A percentile compares a stretch with the other conserved stretches of the same genome.
phyloP scores from a whole-genome alignment of 257 asterid genomes.

The Solanum pennellii region DNA sequence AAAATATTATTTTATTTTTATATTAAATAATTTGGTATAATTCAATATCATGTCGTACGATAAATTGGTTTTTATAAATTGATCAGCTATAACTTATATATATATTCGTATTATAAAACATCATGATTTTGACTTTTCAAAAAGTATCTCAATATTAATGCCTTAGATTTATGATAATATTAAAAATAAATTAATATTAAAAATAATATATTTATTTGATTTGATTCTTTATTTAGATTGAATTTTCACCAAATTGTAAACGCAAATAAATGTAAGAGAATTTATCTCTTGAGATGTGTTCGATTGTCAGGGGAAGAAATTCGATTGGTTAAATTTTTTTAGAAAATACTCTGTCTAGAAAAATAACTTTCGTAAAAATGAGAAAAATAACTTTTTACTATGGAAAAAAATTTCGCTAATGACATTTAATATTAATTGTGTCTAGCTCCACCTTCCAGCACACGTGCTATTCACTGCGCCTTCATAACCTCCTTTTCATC shows the following conservation, averaged over 20 bases:
- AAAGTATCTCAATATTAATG: neutral
- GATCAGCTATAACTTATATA: neutral
- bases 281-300: neutral
- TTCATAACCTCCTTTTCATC: no score
- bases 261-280: neutral
- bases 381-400: no score
- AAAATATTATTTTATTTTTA: no score
- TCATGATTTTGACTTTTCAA: neutral
- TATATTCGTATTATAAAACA: no score
- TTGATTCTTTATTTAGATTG: neutral
- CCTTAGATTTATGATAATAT: no score
- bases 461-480: no score
- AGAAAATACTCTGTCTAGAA: neutral
- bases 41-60: accelerated
- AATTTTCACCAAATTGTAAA: no score
- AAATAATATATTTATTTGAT: no score
- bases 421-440: neutral
- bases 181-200: no score
- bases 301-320: neutral
- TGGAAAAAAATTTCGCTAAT: no score
- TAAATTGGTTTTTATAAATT: no score
- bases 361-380: neutral
- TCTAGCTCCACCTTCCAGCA: neutral
- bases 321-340: no score
- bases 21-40: neutral